A percentile compares a stretch with the other conserved stretches of the same genome.
These are phyloP conservation scores for Calocybe indica DNA, from an alignment of 768 basidiomycete genomes.

Conservation along the genomic window DNA sequence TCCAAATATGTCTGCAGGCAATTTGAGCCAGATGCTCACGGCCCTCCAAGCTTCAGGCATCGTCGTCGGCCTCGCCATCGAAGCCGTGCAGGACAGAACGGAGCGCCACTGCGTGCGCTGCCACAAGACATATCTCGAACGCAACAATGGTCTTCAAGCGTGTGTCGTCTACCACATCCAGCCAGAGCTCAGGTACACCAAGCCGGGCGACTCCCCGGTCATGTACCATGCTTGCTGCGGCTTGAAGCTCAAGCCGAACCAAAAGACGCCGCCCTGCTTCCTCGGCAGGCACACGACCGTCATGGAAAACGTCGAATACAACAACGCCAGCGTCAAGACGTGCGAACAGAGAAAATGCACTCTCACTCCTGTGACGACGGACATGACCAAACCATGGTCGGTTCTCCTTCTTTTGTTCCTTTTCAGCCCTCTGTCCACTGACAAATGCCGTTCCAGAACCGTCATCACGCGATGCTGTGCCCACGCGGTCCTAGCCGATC, in stretches of 20 bases:
- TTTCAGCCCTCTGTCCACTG: too few species aligned
- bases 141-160: slow-evolving; percentile 12
- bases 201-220: background rate
- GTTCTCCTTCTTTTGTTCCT: too few species aligned
- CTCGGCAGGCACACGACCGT: slow-evolving; percentile 10
- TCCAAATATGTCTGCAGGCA: slow-evolving; percentile 1
- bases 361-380: background rate
- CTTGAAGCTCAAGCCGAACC: background rate
- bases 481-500: too few species aligned
- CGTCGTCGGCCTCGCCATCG: background rate
- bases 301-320: slow-evolving; percentile 7
- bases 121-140: slow-evolving; percentile 15
- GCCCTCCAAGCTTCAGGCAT: slow-evolving; percentile 10
- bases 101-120: slow-evolving; percentile 17
- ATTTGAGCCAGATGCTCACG: slow-evolving; percentile 10
- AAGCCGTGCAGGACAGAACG: slow-evolving; percentile 5
- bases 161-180: slow-evolving; percentile 8
- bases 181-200: background rate
- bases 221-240: slow-evolving; percentile 1
- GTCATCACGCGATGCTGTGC: too few species aligned
- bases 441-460: too few species aligned
- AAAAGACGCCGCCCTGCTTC: slow-evolving; percentile 2
- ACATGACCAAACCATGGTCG: background rate
- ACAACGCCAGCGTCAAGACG: slow-evolving; percentile 2
- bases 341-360: slow-evolving; percentile 6